phyloP scores from a whole-genome alignment of 2,329 filamentous ascomycete genomes.

The Phyllosticta capitalensis region DNA sequence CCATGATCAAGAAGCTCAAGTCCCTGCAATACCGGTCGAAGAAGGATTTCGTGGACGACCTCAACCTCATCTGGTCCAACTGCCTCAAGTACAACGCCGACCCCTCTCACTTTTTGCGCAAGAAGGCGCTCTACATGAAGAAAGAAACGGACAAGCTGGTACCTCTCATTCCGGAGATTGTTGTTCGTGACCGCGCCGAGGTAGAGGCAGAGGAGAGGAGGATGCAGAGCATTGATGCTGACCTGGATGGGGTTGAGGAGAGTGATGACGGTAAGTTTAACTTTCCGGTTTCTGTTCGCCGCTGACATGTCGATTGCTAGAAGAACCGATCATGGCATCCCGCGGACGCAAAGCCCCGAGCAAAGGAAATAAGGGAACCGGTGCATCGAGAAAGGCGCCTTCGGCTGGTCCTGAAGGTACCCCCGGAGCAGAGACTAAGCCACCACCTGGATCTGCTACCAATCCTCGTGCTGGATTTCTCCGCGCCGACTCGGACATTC shows the following conservation, averaged over 20 bases:
- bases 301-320: constrained; percentile 14
- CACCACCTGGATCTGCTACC: constrained; percentile 46
- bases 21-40: constrained; percentile 52
- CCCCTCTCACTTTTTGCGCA: constrained; percentile 73
- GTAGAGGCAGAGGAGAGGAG: constrained; percentile 67
- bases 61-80: constrained; percentile 95
- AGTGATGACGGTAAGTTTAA: constrained; percentile 60
- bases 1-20: constrained; percentile 98
- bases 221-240: constrained; percentile 64
- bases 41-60: constrained; percentile 84
- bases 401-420: constrained; percentile 69
- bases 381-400: constrained; percentile 59
- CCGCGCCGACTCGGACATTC: constrained; percentile 62
- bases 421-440: constrained; percentile 66
- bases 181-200: constrained; percentile 82
- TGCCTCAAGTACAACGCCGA: constrained; percentile 94
- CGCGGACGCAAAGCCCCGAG: constrained; percentile 78
- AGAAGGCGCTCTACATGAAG: constrained; percentile 92
- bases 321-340: constrained; percentile 94
- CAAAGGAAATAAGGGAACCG: constrained; percentile 60
- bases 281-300: background rate
- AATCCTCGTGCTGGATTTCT: constrained; percentile 44
- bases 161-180: constrained; percentile 85
- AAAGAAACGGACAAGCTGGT: constrained; percentile 97
- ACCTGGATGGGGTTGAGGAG: constrained; percentile 48